Evolutionary conservation across 2,329 filamentous ascomycete species (phyloP), one percentile per base, ranked within the genome.

Genomic region (Pyrenochaeta sp.): DNA sequence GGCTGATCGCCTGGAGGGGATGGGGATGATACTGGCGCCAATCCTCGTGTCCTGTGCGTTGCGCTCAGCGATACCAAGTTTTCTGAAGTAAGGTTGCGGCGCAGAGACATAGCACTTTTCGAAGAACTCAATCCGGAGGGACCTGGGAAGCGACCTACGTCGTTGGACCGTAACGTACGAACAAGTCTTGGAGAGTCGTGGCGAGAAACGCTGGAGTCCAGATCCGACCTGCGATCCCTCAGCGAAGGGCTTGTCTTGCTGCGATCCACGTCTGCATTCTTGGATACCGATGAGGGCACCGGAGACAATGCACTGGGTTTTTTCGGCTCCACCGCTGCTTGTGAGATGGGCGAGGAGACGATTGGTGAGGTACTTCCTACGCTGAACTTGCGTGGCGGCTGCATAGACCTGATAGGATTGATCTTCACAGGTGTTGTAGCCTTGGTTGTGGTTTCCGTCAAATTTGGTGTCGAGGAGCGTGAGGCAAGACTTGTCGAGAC

Each of bases 391-490:
- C 65, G 61, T 34, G 68, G 48, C n/a, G 65, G 62, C 37, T 64
- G 62, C 68, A 71, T 72, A 0, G 65, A 63, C 8, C 69, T 58
- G 42, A 72, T 71, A 15, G 69, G 69, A 8, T 47, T 58, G 43
- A 67, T 55, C 43, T 58, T 64, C 1, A 60, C 27, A 15, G 46
- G 15, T 15, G 50, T 39, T 6, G 27, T 52, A 7, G 39, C 46
- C 24, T 45, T 56, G 0, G 24, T 46, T 28, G 46, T 50, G 1
- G 25, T 37, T 9, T 56, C 54, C 27, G 39, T 28, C 10, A 54
- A 56, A 7, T 50, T 54, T 12, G 62, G 46, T 15, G 56, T 65
- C 4, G 46, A 37, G 2, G 60, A 56, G 22, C 64, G 56, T 19
- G 61, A 61, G 15, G 32, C 5, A 15, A 32, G 45, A 3, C 39